These are phyloP conservation scores for Kodamaea ohmeri DNA, from an alignment of 1,139 yeast genomes.

Conservation along the genomic window DNA sequence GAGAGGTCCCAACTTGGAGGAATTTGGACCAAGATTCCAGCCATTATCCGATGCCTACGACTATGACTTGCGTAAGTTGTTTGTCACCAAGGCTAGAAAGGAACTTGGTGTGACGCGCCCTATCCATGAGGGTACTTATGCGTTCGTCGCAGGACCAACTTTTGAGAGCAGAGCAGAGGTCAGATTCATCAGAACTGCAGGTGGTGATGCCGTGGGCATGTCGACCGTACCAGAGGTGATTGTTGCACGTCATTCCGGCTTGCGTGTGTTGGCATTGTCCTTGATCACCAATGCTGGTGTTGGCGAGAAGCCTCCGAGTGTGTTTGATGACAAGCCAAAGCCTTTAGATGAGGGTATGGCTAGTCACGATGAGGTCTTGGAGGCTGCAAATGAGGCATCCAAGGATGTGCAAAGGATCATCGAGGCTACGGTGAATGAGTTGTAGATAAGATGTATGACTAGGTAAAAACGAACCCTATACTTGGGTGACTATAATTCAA, in stretches of 20 bases:
- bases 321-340: constrained; percentile 51
- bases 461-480: too few species aligned
- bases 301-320: constrained; percentile 72
- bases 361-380: constrained; percentile 83
- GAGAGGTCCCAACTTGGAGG: constrained; percentile 79
- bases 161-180: constrained; percentile 92
- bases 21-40: constrained; percentile 81
- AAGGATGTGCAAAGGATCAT: constrained; percentile 71
- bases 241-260: constrained; percentile 84
- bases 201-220: constrained; percentile 98
- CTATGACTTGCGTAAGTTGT: constrained; percentile 58
- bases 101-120: constrained; percentile 53
- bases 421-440: constrained; percentile 57
- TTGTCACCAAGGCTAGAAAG: constrained; percentile 51
- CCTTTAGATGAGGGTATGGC: constrained; percentile 78
- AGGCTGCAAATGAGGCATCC: constrained; percentile 78
- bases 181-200: constrained; percentile 64
- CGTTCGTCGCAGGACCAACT: constrained; percentile 89
- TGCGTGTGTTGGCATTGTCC: constrained; percentile 79
- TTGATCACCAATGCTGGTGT: constrained; percentile 85
- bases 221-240: constrained; percentile 95
- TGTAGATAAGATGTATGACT: constrained; percentile 25
- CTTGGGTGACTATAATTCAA: too few species aligned
- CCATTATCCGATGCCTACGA: constrained; percentile 92
- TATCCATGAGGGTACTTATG: constrained; percentile 84